Conservation (phyloP, 495 filamentous ascomycete genomes). For the Penicillium waksmanii region DNA sequence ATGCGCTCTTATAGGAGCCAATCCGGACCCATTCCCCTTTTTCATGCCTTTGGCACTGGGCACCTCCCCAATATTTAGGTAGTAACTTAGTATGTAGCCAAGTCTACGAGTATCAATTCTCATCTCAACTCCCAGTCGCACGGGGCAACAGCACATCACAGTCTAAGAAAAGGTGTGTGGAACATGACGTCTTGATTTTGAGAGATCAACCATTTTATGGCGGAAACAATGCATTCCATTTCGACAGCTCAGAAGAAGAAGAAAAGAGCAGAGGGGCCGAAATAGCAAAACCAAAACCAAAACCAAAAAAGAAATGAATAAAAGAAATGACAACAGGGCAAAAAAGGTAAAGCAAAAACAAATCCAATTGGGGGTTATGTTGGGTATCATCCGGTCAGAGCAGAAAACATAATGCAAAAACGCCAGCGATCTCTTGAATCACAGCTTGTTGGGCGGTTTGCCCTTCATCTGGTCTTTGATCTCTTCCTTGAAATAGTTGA, state of each 20-base stretch:
- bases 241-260: not conserved
- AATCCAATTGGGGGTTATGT: constrained; percentile 12
- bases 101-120: not conserved
- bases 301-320: too few species aligned
- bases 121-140: constrained; percentile 3
- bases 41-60: not conserved
- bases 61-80: not conserved
- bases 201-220: not conserved
- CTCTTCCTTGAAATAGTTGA: constrained; percentile 61
- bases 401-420: constrained; percentile 10
- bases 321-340: not conserved
- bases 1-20: constrained; percentile 13
- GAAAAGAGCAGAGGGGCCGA: not conserved
- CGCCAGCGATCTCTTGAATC: constrained; percentile 12
- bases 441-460: constrained; percentile 43
- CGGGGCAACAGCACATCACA: not conserved
- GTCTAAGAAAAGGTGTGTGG: constrained; percentile 1
- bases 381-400: constrained; percentile 15
- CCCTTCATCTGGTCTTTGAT: constrained; percentile 60
- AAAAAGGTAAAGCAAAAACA: not conserved
- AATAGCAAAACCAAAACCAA: not conserved
- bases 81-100: not conserved
- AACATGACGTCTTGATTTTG: constrained; percentile 2
- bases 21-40: not conserved
- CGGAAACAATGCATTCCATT: not conserved